These are phyloP conservation scores for Oxyria digyna DNA, from an alignment of 148 eudicot genomes.

Conservation along the genomic window DNA sequence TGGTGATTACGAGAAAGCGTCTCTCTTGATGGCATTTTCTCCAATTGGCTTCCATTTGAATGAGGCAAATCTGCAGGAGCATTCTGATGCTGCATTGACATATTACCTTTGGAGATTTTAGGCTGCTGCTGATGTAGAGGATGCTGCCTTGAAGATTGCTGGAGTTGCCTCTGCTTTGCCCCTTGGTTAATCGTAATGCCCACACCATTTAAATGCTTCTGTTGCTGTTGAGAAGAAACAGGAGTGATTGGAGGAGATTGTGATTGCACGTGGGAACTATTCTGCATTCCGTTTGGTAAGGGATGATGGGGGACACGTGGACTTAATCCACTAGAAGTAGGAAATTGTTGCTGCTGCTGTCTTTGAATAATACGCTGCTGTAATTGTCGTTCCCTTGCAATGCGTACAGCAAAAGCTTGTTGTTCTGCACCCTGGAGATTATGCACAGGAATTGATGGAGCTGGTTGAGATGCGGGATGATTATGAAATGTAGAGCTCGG, in stretches of 20 bases:
- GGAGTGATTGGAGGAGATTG: slow-evolving; percentile 41
- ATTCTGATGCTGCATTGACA: slow-evolving; percentile 46
- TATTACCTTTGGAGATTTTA: slow-evolving; percentile 49
- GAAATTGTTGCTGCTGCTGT: slow-evolving; percentile 36
- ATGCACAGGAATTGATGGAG: slow-evolving; percentile 40
- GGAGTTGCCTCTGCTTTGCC: slow-evolving; percentile 45
- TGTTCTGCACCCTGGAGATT: slow-evolving; percentile 47
- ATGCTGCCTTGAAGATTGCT: slow-evolving; percentile 59
- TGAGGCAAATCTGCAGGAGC: no score
- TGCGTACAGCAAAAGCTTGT: slow-evolving; percentile 45
- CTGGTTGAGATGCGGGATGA: slow-evolving; percentile 43
- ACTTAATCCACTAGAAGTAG: no score
- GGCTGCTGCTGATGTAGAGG: slow-evolving; percentile 60
- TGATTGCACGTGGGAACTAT: slow-evolving; percentile 39
- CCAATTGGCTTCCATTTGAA: slow-evolving; percentile 24
- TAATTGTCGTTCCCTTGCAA: slow-evolving; percentile 62
- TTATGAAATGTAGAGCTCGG: slow-evolving; percentile 34
- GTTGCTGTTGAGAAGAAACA: slow-evolving; percentile 37
- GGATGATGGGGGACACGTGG: slow-evolving; percentile 56
- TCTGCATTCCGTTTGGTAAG: slow-evolving; percentile 41
- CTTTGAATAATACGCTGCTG: slow-evolving; percentile 21
- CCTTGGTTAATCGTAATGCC: slow-evolving; percentile 37
- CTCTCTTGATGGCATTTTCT: slow-evolving; percentile 35
- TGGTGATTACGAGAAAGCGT: slow-evolving; percentile 36
- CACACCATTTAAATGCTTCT: slow-evolving; percentile 30